These are phyloP conservation scores for Diaporthe sp. DNA, from an alignment of 2,329 filamentous ascomycete species.

Conservation along the genomic window DNA sequence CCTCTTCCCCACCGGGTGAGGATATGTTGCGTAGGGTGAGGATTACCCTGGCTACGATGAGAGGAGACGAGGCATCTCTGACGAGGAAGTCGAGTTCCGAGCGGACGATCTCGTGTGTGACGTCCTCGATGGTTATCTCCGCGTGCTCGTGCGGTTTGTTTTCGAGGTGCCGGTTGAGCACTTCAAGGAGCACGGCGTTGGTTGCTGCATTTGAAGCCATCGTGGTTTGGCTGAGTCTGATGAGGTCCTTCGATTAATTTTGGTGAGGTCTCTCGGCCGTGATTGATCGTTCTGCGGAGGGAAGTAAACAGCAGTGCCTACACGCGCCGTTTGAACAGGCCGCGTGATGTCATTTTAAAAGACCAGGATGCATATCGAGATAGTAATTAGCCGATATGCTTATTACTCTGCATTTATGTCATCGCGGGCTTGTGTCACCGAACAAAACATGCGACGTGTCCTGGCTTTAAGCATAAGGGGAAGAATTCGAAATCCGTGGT, in stretches of 20 bases:
- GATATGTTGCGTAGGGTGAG: not conserved
- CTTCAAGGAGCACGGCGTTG: not conserved
- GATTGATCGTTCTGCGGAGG: not conserved
- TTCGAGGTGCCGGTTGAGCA: not conserved
- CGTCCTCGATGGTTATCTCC: not conserved
- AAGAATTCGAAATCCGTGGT: too few relatives aligned
- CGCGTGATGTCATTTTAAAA: not conserved
- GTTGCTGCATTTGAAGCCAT: not conserved
- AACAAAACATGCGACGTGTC: too few relatives aligned
- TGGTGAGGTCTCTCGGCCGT: not conserved
- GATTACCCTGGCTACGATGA: slow-evolving; percentile 24
- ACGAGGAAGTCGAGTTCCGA: not conserved
- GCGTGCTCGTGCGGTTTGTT: not conserved
- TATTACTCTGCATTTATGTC: not conserved
- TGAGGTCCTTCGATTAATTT: not conserved
- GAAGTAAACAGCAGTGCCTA: not conserved
- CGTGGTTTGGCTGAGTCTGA: not conserved
- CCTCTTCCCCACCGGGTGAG: not conserved
- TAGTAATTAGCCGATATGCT: not conserved
- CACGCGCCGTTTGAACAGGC: not conserved
- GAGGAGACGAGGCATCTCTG: not conserved
- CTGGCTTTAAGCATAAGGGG: too few relatives aligned
- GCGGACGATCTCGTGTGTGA: not conserved
- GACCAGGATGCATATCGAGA: not conserved
- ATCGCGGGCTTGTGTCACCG: not conserved